Evolutionary conservation across 106 monocot species (phyloP), one percentile per base, ranked within the genome.

Genomic region (Posidonia australis): DNA sequence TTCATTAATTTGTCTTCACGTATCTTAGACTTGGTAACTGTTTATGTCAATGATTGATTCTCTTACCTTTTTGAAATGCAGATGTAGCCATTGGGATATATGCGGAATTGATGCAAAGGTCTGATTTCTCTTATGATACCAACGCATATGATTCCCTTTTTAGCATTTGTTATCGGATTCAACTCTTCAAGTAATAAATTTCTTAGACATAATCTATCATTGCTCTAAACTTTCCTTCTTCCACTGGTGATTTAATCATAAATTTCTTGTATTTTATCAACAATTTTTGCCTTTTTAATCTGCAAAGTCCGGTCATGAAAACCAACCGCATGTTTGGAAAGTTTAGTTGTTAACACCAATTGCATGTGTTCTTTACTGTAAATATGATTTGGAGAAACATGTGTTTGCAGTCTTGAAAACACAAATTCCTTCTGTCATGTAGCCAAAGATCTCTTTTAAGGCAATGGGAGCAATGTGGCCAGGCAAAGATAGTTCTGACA

Each of bases 71-170:
- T 58, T 77, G 47, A 28, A 67, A 69, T 83, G 49, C 84, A 90
- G 96, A 98, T 81, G 96, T 90, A 44, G 96, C 96, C 10, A 90
- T 82, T 69, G 96, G 96, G 26, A 63, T 80, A 58, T 98, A 90
- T 71, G 82, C 90, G 28, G 84, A 90, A 49, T 61, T 98, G 64
- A 64, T 71, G 46, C 71, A 77, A 42, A 83, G 96, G 96, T 98
- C 12, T 62, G 25, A 32, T 10, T 46, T 25, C 10, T 26, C 11
- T 22, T 64, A 23, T 17, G 27, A 42, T 58, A 58, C 18, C 17
- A 10, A 7, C 22, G 5, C 19, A 13, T 43, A 6, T 51, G 18
- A 2, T 56, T 55, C 21, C 21, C 10, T 10, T 23, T 49, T 21
- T 5, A 64, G 46, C 5, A 0, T 64, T 46, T 24, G 53, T 54